Base-by-base conservation (phyloP, 2,329 filamentous ascomycete species). In the Trichoderma endophyticum region DNA sequence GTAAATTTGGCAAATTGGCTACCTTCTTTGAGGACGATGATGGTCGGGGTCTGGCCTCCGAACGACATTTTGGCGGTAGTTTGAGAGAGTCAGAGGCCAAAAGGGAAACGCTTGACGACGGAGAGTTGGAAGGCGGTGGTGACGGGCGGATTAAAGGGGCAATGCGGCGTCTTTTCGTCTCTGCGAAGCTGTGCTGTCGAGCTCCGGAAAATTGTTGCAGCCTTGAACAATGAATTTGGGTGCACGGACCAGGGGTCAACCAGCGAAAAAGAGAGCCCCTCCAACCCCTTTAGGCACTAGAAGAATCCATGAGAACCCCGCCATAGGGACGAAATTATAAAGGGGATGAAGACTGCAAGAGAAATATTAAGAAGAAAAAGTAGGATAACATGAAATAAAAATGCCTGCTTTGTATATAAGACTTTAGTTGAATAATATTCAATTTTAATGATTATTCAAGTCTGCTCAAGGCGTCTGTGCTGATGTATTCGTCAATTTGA, bases 1-100 rank as follows among this genome's bases (percentile, higher is more conserved):
- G 81, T 80, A 80, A 78, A 82, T 14, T 48, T 51, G 43, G 43
- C n/a, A 78, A 81, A 54, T 24, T 87, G 91, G 82, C 81, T 76
- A 97, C 95, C 95, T 88, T 98, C 95, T 87, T 96, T 97, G 81
- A 98, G 90, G 86, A 98, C 95, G 84, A 98, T 94, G 83, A 98
- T 98, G 78, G 95, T 98, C 83, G 95, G 95, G 81, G 95, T 96
- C 85, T 98, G 95, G 82, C 95, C 95, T 86, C 94, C 94, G 86
- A 98, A 98, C 82, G 95, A 97, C 95, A 98, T 97, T 77, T 79
- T 87, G 80, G 75, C 68, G 57, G 60, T 70, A 26, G 15, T 43
- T 28, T 71, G 34, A 11, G 24, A n/a, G 30, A n/a, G 21, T 32
- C 30, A 56, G 26, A 18, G 56, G 57, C 66, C 61, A 36, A 39